phyloP scores from a whole-genome alignment of 2,329 filamentous ascomycete genomes.

The Pseudogymnoascus sp. region DNA sequence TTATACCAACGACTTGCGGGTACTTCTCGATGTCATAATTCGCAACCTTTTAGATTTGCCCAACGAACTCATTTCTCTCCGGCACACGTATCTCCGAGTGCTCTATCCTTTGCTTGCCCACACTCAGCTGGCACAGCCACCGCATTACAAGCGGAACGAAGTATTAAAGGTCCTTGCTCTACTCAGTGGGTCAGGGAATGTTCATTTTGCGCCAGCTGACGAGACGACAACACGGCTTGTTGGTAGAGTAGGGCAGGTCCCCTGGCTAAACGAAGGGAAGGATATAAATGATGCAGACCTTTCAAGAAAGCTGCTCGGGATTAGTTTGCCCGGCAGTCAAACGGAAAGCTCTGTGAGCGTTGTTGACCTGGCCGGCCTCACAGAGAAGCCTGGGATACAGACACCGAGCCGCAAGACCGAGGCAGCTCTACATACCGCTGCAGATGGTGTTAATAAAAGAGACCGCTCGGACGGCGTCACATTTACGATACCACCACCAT shows the following conservation, averaged over 20 bases:
- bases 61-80: constrained; percentile 65
- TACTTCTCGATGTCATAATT: constrained; percentile 90
- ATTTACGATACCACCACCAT: not conserved
- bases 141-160: constrained; percentile 87
- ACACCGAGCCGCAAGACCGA: constrained; percentile 59
- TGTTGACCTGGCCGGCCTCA: constrained; percentile 68
- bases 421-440: constrained; percentile 23
- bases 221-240: constrained; percentile 73
- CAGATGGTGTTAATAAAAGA: constrained; percentile 11
- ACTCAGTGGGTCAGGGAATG: constrained; percentile 57
- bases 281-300: constrained; percentile 38
- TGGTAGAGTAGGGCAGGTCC: constrained; percentile 63
- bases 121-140: constrained; percentile 78
- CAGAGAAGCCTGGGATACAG: constrained; percentile 73
- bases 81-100: constrained; percentile 92
- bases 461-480: not conserved
- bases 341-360: constrained; percentile 70
- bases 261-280: constrained; percentile 50
- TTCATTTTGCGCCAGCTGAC: constrained; percentile 73
- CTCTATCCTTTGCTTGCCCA: constrained; percentile 84
- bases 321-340: constrained; percentile 58
- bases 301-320: constrained; percentile 57
- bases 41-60: constrained; percentile 94
- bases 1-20: constrained; percentile 93
- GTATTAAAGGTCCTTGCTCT: constrained; percentile 68